These are phyloP conservation scores for Solanum aculeatissimum DNA, from an alignment of 305 asterid genomes.

Conservation along the genomic window DNA sequence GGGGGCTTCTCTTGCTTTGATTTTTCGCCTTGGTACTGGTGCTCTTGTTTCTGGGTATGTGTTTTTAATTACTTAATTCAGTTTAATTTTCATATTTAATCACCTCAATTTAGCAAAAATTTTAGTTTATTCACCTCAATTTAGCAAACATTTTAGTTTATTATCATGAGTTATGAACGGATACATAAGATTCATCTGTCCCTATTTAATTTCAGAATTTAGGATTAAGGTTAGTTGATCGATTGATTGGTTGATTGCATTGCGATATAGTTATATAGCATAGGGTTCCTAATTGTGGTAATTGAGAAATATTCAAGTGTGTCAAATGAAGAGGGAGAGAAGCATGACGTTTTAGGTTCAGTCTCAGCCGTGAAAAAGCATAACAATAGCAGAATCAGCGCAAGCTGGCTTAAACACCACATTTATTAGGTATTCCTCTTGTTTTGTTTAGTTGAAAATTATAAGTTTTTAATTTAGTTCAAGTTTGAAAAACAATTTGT, in stretches of 20 bases:
- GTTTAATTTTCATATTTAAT: background rate
- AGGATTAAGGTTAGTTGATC: background rate
- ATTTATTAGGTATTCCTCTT: background rate
- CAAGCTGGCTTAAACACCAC: background rate
- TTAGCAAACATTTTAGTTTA: background rate
- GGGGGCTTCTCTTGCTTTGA: slow-evolving; percentile 77
- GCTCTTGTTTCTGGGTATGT: slow-evolving; percentile 71
- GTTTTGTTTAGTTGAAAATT: background rate
- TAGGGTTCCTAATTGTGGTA: background rate
- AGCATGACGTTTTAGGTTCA: background rate
- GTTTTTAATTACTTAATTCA: background rate
- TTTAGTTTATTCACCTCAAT: background rate
- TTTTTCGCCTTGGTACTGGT: slow-evolving; percentile 77
- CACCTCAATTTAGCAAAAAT: background rate
- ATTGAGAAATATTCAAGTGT: background rate
- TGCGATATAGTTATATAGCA: background rate
- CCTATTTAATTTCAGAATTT: background rate
- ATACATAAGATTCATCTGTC: background rate
- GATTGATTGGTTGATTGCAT: background rate
- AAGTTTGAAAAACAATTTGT: background rate
- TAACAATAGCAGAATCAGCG: background rate
- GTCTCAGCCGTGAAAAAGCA: background rate
- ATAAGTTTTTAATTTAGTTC: background rate
- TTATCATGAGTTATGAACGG: background rate
- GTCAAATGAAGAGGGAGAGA: background rate